A percentile compares a stretch with the other conserved stretches of the same genome.
Conservation (phyloP, 306 rosid genomes). For the Castanea crenata region DNA sequence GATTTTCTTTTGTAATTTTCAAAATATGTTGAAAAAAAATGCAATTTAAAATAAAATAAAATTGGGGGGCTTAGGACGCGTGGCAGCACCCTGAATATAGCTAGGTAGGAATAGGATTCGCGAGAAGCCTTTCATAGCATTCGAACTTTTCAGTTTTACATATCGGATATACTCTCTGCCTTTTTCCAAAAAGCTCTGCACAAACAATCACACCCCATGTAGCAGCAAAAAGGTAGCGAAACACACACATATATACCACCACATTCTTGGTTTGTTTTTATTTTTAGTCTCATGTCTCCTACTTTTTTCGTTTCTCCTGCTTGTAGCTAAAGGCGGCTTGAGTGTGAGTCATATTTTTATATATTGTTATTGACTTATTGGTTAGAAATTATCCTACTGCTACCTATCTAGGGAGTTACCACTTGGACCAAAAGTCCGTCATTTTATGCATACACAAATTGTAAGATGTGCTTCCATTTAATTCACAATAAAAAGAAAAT, state of each 20-base stretch:
- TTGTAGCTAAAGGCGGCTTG: background rate
- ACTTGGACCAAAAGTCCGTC: too few species aligned
- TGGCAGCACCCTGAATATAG: conserved; percentile 55
- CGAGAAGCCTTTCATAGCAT: conserved; percentile 12
- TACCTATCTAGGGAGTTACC: too few species aligned
- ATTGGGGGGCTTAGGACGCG: conserved; percentile 30
- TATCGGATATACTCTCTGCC: conserved; percentile 18
- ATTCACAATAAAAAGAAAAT: background rate
- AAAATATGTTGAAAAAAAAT: background rate
- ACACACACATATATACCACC: conserved; percentile 15
- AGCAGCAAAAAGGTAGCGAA: conserved; percentile 30
- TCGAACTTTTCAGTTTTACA: conserved; percentile 13
- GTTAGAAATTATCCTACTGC: too few species aligned
- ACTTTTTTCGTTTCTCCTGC: background rate
- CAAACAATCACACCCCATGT: conserved; percentile 19
- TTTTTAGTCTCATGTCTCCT: background rate
- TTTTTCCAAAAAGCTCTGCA: conserved; percentile 35
- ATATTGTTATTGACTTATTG: too few species aligned
- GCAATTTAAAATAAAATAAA: background rate
- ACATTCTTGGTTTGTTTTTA: background rate
- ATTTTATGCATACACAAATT: too few species aligned
- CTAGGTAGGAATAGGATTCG: conserved; percentile 1
- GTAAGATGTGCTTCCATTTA: too few species aligned
- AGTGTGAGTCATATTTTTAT: background rate
- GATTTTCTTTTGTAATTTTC: background rate